These are phyloP conservation scores for Torulaspora maleeae DNA, from an alignment of 805 yeast genomes.

Conservation along the genomic window DNA sequence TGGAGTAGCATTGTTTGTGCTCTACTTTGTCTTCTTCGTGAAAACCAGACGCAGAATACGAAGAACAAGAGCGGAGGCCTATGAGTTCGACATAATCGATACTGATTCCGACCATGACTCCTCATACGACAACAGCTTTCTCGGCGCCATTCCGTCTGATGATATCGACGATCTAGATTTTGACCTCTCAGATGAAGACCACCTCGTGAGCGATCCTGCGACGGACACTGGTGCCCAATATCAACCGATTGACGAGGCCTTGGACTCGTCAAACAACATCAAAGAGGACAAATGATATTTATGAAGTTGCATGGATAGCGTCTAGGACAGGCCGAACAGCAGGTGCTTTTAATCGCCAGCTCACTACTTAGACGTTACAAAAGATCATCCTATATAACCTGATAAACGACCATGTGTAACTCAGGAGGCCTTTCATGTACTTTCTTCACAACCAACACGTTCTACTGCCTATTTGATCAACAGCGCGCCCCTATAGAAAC, in stretches of 20 bases:
- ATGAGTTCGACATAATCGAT: slow-evolving; percentile 72
- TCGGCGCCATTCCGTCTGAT: slow-evolving; percentile 12
- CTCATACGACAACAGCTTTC: slow-evolving; percentile 22
- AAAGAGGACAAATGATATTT: background rate
- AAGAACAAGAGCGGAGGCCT: slow-evolving; percentile 63
- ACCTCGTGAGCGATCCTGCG: slow-evolving; percentile 7
- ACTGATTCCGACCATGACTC: slow-evolving; percentile 47
- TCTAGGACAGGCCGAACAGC: background rate
- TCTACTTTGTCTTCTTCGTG: slow-evolving; percentile 43
- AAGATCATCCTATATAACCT: background rate
- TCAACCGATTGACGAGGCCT: slow-evolving; percentile 5
- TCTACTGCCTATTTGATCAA: background rate
- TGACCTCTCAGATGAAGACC: slow-evolving; percentile 35
- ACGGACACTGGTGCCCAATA: slow-evolving; percentile 1
- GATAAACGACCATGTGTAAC: background rate
- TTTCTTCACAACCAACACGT: background rate
- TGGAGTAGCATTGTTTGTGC: slow-evolving; percentile 49
- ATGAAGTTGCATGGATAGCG: background rate
- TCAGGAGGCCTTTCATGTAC: background rate
- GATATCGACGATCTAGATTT: slow-evolving; percentile 33
- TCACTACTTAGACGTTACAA: background rate
- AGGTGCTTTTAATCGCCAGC: background rate
- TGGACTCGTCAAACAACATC: background rate
- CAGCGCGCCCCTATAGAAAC: background rate
- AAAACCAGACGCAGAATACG: slow-evolving; percentile 42